Conservation (phyloP, 1,284 basidiomycete species). For the Cryptococcus sp. region DNA sequence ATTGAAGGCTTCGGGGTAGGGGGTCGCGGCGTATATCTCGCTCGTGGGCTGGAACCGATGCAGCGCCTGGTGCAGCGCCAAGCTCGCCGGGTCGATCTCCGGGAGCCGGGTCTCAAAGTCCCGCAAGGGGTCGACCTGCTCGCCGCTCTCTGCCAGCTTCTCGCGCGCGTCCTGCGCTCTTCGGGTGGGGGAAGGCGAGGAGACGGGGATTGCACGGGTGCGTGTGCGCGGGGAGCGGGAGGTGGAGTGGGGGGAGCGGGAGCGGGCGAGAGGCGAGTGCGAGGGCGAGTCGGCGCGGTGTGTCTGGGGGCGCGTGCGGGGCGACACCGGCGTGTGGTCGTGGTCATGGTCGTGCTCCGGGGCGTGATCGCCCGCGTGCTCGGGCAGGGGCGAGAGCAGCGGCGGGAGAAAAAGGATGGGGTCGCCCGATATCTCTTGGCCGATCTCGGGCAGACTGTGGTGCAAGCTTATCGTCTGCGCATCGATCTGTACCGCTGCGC, state of each 20-base stretch:
- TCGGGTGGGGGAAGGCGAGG: not conserved
- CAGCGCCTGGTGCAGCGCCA: conserved; percentile 79
- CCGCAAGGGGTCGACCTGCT: conserved; percentile 10
- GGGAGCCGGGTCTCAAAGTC: conserved; percentile 70
- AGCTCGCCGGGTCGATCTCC: conserved; percentile 72
- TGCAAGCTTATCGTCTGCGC: conserved; percentile 9
- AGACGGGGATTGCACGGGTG: not conserved
- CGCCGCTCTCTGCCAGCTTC: not conserved
- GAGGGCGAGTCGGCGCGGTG: not conserved
- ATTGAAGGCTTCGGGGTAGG: conserved; percentile 77
- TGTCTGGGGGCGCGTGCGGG: not conserved
- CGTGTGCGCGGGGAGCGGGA: not conserved
- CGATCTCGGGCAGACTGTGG: conserved; percentile 7
- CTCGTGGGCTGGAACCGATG: conserved; percentile 68
- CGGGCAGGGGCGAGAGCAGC: conserved; percentile 63
- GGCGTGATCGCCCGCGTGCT: conserved; percentile 27
- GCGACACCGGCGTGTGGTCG: not conserved
- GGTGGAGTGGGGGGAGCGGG: not conserved
- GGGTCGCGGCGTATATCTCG: conserved; percentile 59
- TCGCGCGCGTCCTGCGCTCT: not conserved
- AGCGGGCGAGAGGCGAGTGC: not conserved
- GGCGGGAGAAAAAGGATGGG: conserved; percentile 75
- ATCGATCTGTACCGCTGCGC: not conserved
- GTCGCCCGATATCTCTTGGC: conserved; percentile 45
- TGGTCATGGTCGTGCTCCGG: conserved; percentile 21